Evolutionary conservation across 1,284 basidiomycete genomes (phyloP).

Genomic region (Papiliotrema terrestris): DNA sequence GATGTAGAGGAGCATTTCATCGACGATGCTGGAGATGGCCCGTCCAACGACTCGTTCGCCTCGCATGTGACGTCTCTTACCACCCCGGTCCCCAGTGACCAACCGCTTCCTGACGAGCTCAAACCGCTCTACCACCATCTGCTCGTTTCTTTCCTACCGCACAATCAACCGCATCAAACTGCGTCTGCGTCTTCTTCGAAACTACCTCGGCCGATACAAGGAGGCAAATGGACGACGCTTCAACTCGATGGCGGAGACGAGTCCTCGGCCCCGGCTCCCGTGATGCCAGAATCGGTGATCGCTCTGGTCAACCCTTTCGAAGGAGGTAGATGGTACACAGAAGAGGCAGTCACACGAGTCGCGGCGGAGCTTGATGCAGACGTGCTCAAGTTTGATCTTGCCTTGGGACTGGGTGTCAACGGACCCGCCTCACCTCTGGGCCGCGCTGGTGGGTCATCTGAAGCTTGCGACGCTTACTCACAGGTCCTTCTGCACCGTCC

Average conservation of each 20-base stretch:
- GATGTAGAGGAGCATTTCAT: background rate
- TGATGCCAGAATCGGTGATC: conserved; percentile 61
- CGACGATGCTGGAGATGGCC: background rate
- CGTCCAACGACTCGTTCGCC: background rate
- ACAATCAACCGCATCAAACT: conserved; percentile 9
- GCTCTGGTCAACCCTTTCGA: conserved; percentile 81
- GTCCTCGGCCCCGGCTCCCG: too few relatives aligned
- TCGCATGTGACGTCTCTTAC: background rate
- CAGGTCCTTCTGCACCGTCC: conserved; percentile 20
- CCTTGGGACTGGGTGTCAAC: conserved; percentile 64
- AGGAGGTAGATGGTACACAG: conserved; percentile 71
- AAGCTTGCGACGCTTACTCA: conserved; percentile 50
- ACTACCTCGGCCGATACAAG: too few relatives aligned
- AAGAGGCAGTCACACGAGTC: conserved; percentile 70
- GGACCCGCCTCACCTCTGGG: conserved; percentile 53
- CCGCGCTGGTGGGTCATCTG: conserved; percentile 70
- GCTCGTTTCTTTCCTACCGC: conserved; percentile 18
- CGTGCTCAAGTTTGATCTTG: conserved; percentile 67
- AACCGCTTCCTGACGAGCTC: conserved; percentile 8
- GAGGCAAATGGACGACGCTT: too few relatives aligned
- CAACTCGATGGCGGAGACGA: too few relatives aligned
- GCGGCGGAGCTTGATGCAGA: conserved; percentile 69
- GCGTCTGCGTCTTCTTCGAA: background rate
- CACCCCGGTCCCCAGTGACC: background rate
- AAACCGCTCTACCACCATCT: conserved; percentile 13